These are phyloP conservation scores for Coniochaeta pulveracea DNA, from an alignment of 2,329 filamentous ascomycete species.

Conservation along the genomic window DNA sequence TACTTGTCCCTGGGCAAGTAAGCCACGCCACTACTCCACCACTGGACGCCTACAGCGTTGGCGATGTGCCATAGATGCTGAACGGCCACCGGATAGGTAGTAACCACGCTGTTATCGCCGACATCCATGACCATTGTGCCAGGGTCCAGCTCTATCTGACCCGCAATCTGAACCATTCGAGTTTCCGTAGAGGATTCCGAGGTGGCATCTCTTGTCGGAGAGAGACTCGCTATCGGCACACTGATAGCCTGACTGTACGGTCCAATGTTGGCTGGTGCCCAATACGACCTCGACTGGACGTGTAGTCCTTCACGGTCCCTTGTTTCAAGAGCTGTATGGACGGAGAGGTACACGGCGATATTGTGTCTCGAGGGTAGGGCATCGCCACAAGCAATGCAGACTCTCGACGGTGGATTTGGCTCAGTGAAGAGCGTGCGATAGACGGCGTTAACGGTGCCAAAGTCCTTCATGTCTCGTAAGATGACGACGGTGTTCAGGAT, in stretches of 20 bases:
- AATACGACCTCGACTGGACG: constrained; percentile 89
- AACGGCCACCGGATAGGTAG: constrained; percentile 51
- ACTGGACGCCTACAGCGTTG: constrained; percentile 55
- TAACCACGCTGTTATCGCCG: constrained; percentile 26
- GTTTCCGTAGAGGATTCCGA: constrained; percentile 5
- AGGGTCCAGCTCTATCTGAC: constrained; percentile 83
- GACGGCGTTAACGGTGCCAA: constrained; percentile 59
- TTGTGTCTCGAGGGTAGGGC: constrained; percentile 47
- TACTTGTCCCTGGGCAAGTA: constrained; percentile 45
- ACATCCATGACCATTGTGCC: constrained; percentile 59
- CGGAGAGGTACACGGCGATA: constrained; percentile 46
- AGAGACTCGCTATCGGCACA: constrained; percentile 20
- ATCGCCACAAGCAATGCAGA: constrained; percentile 70
- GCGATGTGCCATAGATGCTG: constrained; percentile 88
- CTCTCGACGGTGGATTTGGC: constrained; percentile 75
- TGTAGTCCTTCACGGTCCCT: constrained; percentile 56
- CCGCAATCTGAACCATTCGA: constrained; percentile 56
- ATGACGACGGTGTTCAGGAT: constrained; percentile 54
- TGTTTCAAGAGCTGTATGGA: constrained; percentile 18
- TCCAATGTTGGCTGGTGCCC: constrained; percentile 95
- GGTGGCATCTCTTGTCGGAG: constrained; percentile 1
- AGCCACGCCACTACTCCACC: constrained; percentile 66
- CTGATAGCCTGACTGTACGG: constrained; percentile 87
- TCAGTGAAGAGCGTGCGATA: constrained; percentile 66
- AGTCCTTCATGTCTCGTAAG: constrained; percentile 70